Evolutionary conservation across 805 yeast species (phyloP).

Genomic region (Yamadazyma takamatsuzukensis): DNA sequence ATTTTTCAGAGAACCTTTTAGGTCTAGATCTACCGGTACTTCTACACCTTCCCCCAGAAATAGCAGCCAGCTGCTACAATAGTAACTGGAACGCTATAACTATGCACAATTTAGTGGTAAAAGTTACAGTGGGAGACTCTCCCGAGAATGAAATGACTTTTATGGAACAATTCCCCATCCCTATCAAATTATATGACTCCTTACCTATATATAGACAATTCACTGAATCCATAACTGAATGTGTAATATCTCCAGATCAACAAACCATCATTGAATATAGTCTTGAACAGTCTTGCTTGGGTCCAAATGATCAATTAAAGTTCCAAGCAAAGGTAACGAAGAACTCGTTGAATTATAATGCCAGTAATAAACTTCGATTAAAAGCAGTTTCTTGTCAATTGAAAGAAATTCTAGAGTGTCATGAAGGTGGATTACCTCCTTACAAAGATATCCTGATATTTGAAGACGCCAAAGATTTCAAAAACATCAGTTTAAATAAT

Average conservation of each 20-base stretch:
- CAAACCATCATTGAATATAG: conserved; percentile 44
- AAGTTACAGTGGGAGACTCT: conserved; percentile 27
- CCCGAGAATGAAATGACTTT: conserved; percentile 27
- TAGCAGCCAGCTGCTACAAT: conserved; percentile 50
- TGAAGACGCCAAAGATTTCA: conserved; percentile 26
- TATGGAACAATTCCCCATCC: conserved; percentile 43
- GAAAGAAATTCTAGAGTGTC: conserved; percentile 51
- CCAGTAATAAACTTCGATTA: conserved; percentile 33
- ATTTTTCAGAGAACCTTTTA: conserved; percentile 32
- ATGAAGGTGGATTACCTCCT: conserved; percentile 49
- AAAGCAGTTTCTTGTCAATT: conserved; percentile 47
- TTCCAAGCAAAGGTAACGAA: conserved; percentile 39
- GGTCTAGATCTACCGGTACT: conserved; percentile 60
- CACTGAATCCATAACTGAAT: conserved; percentile 48
- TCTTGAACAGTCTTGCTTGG: conserved; percentile 52
- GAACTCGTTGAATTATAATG: conserved; percentile 29
- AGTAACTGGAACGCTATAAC: conserved; percentile 47
- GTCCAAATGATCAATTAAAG: conserved; percentile 50
- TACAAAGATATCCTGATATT: conserved; percentile 41
- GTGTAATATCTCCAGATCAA: conserved; percentile 44
- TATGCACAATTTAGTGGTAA: conserved; percentile 42
- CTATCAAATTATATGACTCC: conserved; percentile 53
- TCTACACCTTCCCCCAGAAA: conserved; percentile 51
- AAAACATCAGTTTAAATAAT: conserved; percentile 18
- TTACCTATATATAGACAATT: conserved; percentile 55